Percentiles rank a stretch among this genome's conserved stretches.
Conservation (phyloP, 192 early-diverging fungal genomes). For the Gonapodya prolifera region DNA sequence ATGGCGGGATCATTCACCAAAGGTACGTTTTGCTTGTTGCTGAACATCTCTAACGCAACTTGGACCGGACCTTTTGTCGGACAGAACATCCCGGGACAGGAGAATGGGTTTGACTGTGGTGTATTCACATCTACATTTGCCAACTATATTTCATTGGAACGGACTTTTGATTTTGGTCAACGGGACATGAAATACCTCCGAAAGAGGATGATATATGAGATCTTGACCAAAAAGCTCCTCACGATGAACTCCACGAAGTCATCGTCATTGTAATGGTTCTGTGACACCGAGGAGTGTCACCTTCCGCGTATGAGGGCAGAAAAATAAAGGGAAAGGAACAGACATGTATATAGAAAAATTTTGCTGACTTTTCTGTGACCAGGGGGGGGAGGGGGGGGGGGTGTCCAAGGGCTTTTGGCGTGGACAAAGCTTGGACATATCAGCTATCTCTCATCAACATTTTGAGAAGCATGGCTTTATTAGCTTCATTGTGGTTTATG, state of each 20-base stretch:
- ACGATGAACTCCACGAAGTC: not conserved
- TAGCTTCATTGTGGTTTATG: too few relatives aligned
- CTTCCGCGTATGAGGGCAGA: too few relatives aligned
- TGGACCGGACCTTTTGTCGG: not conserved
- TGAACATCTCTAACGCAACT: not conserved
- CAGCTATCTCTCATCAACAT: too few relatives aligned
- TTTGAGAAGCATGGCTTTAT: too few relatives aligned
- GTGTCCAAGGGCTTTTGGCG: too few relatives aligned
- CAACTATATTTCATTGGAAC: conserved; percentile 49
- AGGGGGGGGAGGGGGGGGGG: too few relatives aligned
- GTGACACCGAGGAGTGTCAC: too few relatives aligned
- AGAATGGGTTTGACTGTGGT: conserved; percentile 88
- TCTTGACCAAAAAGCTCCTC: conserved; percentile 32
- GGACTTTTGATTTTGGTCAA: conserved; percentile 62
- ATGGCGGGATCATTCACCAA: conserved; percentile 55
- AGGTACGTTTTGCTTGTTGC: conserved; percentile 8
- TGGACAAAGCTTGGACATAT: too few relatives aligned
- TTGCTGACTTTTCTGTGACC: too few relatives aligned
- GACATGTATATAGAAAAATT: too few relatives aligned
- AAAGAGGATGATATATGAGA: conserved; percentile 61
- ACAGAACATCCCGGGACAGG: conserved; percentile 67
- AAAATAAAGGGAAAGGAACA: too few relatives aligned
- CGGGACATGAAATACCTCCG: conserved; percentile 57
- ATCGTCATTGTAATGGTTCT: not conserved
- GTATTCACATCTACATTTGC: conserved; percentile 86